Evolutionary conservation across 23 red algal genomes (phyloP).

Genomic region (Gracilaria gracilis): DNA sequence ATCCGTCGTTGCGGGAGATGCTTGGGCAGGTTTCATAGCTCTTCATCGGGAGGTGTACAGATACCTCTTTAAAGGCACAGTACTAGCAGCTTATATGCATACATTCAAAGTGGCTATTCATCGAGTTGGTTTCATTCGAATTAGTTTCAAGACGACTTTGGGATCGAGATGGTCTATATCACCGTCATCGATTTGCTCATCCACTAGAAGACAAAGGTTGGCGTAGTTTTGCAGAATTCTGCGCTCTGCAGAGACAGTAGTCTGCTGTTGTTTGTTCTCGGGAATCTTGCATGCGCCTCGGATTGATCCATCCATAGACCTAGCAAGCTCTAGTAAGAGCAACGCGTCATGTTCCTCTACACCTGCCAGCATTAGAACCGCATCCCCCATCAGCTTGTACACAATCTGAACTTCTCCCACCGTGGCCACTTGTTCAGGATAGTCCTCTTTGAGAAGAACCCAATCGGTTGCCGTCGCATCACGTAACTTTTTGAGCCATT

Average conservation of each 20-base stretch:
- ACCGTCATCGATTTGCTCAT: conserved; percentile 85
- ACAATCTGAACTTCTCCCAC: conserved; percentile 70
- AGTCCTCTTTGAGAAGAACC: conserved; percentile 72
- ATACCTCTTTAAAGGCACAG: too few species aligned
- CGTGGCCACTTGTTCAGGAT: conserved; percentile 72
- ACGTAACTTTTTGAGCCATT: conserved; percentile 76
- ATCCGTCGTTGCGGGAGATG: neutral
- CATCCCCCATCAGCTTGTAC: conserved; percentile 77
- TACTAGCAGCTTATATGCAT: too few species aligned
- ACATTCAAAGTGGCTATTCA: neutral
- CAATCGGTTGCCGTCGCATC: conserved; percentile 76
- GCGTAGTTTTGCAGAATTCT: conserved; percentile 68
- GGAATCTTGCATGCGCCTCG: conserved; percentile 61
- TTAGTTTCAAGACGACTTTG: conserved; percentile 59
- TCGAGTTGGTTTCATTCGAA: conserved; percentile 75
- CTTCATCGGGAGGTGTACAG: neutral
- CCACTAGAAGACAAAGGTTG: conserved; percentile 75
- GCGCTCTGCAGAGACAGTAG: conserved; percentile 67
- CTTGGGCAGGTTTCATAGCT: neutral
- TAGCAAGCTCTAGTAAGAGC: conserved; percentile 71
- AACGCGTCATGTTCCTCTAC: conserved; percentile 77
- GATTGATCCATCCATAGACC: conserved; percentile 59
- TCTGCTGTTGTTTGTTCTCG: conserved; percentile 42
- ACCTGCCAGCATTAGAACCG: conserved; percentile 77
- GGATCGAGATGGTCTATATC: conserved; percentile 81